Percentiles rank a stretch among this genome's conserved stretches.
phyloP scores from a whole-genome alignment of 441 rosid genomes.

The Isatis lusitanica region DNA sequence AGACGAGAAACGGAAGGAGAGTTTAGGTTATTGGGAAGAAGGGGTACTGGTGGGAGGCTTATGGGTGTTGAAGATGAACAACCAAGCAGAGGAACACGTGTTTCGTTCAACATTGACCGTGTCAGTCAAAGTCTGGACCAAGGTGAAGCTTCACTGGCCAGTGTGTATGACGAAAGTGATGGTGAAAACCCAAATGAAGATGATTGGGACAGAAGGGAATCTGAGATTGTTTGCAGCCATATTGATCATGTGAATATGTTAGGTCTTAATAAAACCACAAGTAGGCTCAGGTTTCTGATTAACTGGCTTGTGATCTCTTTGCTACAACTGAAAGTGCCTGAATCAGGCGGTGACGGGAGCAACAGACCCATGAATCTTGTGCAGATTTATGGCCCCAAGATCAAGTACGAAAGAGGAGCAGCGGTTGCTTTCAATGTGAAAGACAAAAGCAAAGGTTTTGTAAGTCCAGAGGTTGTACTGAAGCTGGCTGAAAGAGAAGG shows the following conservation, averaged over 20 bases:
- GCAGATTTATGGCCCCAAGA: conserved; percentile 90
- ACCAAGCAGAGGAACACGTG: conserved; percentile 72
- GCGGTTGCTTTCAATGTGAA: conserved; percentile 89
- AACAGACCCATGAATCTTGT: conserved; percentile 57
- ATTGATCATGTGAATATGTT: conserved; percentile 87
- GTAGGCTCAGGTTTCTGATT: conserved; percentile 72
- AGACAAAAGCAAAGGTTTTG: conserved; percentile 61
- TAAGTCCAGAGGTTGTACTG: conserved; percentile 80
- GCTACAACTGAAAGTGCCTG: conserved; percentile 75
- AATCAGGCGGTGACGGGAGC: conserved; percentile 49
- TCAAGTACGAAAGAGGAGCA: conserved; percentile 92
- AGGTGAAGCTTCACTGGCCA: conserved; percentile 57
- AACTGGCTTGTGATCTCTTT: conserved; percentile 95
- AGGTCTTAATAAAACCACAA: conserved; percentile 90
- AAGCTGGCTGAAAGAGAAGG: conserved; percentile 89
- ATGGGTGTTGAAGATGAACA: conserved; percentile 81
- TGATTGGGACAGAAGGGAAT: conserved; percentile 79
- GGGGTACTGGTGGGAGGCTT: conserved; percentile 71
- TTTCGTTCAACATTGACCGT: conserved; percentile 82
- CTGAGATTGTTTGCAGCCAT: conserved; percentile 76
- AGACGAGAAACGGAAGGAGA: conserved; percentile 96
- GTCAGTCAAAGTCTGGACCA: conserved; percentile 52
- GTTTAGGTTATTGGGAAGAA: conserved; percentile 82
- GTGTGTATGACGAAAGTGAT: conserved; percentile 68
- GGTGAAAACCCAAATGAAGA: conserved; percentile 76